Evolutionary conservation across 2,329 filamentous ascomycete genomes (phyloP).

Genomic region (Daldinia sp.): DNA sequence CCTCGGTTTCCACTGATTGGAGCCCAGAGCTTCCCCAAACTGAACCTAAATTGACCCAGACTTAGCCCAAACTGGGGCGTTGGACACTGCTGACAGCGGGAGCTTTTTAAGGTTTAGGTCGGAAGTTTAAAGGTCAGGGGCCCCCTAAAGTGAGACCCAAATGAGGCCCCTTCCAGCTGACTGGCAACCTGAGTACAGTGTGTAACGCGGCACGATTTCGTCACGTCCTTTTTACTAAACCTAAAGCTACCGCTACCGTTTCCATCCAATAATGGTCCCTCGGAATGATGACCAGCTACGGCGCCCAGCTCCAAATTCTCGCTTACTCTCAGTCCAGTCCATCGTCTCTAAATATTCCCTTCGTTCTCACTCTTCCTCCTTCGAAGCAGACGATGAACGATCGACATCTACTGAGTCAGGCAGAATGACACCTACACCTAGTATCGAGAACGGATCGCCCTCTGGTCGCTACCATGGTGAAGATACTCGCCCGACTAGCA

Average conservation of each 20-base stretch:
- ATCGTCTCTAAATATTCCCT: conserved; percentile 64
- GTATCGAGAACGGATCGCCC: conserved; percentile 49
- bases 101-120: conserved; percentile 8
- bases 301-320: conserved; percentile 53
- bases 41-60: too few species aligned
- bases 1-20: conserved; percentile 7
- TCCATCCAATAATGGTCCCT: conserved; percentile 47
- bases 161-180: not conserved
- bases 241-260: conserved; percentile 4
- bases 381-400: conserved; percentile 75
- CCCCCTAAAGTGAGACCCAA: not conserved
- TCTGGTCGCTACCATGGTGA: conserved; percentile 76
- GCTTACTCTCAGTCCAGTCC: conserved; percentile 60
- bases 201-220: conserved; percentile 27
- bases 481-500: conserved; percentile 86
- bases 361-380: conserved; percentile 68
- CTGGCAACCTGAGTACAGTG: conserved; percentile 8
- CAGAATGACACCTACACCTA: conserved; percentile 50
- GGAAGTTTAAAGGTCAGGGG: conserved; percentile 1
- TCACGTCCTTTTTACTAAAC: conserved; percentile 13
- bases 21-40: not conserved
- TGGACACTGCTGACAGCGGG: not conserved
- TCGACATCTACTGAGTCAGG: conserved; percentile 56
- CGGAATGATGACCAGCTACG: conserved; percentile 46
- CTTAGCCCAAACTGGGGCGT: not conserved